Evolutionary conservation across 2,329 filamentous ascomycete genomes (phyloP).

Genomic region (Trichoderma sp.): DNA sequence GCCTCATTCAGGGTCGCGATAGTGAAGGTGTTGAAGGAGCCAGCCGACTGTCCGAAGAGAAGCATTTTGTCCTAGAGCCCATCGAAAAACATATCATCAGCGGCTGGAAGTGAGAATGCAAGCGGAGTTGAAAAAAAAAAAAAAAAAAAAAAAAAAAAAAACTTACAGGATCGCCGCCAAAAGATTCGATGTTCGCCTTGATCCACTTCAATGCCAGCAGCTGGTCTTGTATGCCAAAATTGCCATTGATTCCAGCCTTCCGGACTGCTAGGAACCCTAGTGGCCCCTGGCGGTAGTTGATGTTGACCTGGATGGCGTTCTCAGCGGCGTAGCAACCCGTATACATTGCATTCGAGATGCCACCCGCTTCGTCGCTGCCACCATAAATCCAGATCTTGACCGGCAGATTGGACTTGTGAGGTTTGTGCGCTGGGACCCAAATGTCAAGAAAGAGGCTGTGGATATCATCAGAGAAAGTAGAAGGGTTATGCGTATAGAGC

Average conservation of each 20-base stretch:
- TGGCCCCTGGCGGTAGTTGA: slow-evolving; percentile 23
- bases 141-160: too few relatives aligned
- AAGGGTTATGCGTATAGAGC: not conserved
- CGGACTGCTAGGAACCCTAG: slow-evolving; percentile 16
- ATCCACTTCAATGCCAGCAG: slow-evolving; percentile 21
- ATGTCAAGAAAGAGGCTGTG: not conserved
- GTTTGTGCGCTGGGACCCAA: not conserved
- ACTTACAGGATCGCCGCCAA: slow-evolving; percentile 39
- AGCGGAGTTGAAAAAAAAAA: too few relatives aligned
- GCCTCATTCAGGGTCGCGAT: not conserved
- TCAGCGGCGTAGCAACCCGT: slow-evolving; percentile 25
- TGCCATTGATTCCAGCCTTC: slow-evolving; percentile 21
- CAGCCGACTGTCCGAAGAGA: not conserved
- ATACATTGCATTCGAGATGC: slow-evolving; percentile 20
- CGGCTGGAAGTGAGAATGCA: not conserved
- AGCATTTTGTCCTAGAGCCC: not conserved
- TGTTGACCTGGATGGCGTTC: slow-evolving; percentile 28
- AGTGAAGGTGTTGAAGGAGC: not conserved
- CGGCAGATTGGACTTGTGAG: slow-evolving; percentile 11
- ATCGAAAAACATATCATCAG: not conserved
- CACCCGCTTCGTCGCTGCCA: slow-evolving; percentile 19
- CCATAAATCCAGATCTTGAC: slow-evolving; percentile 25
- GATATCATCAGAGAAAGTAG: not conserved
- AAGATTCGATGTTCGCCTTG: slow-evolving; percentile 21
- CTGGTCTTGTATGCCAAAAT: slow-evolving; percentile 23